Evolutionary conservation across 768 basidiomycete genomes (phyloP), one percentile per base, ranked within the genome.

Genomic region (Tricholoma sp.): DNA sequence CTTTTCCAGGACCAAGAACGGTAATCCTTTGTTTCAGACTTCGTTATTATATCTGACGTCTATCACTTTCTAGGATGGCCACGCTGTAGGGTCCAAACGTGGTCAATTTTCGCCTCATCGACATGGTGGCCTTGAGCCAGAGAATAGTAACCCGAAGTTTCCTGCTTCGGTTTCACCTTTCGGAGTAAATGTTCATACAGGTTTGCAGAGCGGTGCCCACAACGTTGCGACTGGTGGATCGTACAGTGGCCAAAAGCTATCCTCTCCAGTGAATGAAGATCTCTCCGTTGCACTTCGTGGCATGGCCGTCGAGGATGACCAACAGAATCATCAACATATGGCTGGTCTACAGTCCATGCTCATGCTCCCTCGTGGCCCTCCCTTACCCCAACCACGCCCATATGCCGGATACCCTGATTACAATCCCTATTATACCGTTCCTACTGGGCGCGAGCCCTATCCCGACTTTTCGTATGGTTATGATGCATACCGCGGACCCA

Each of bases 331-430:
- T 18, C 50, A 59, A 19, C 56, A 54, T 41, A 54, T 57, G 50
- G 51, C 70, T 22, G 65, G 70, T 37, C 72, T 74, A 37, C 58
- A 62, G 31, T 56, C 64, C 19, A 63, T 61, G 49, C 54, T 63
- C 52, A n/a, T n/a, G n/a, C 78, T 74, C 55, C 64, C 72, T 45
- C 80, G 75, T 61, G 74, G 69, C 2, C 74, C 76, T 56, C 74
- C 74, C 14, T 65, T 79, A 63, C 75, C 74, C 57, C 80, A 76
- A 52, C 73, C 73, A 8, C 71, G 79, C 52, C 73, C 76, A 1
- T 88, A 81, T 65, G 73, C 73, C 46, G 67, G 72, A 41, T 86
- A 80, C 63, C 75, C 78, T 19, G 87, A 88, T 45, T 89, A 83
- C 66, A 74, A 79, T 22, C 72, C 76, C 8, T 88, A 86, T 66